Conservation (phyloP, 768 basidiomycete genomes). For the Tulasnella sp. region DNA sequence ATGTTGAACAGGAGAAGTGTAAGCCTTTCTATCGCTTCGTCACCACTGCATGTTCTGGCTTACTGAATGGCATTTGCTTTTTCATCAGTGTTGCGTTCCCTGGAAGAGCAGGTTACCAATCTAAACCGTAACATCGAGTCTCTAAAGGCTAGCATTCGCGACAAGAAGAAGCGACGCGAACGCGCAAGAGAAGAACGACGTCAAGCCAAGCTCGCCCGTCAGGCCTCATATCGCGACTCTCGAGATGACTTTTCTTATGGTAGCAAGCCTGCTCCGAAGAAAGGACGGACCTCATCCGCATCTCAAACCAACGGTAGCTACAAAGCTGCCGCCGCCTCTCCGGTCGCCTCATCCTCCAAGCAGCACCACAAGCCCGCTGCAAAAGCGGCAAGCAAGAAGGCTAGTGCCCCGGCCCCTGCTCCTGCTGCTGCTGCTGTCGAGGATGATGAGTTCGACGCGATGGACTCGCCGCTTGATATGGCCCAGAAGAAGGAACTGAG, state of each 20-base stretch:
- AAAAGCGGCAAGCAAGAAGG: slow-evolving; percentile 27
- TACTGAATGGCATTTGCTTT: background rate
- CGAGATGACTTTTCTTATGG: background rate
- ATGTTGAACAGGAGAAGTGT: slow-evolving; percentile 11
- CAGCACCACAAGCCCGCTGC: slow-evolving; percentile 4
- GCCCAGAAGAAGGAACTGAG: slow-evolving; percentile 95
- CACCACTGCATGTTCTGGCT: background rate
- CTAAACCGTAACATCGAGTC: slow-evolving; percentile 10
- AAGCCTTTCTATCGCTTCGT: background rate
- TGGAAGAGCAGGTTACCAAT: slow-evolving; percentile 3
- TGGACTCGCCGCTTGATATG: slow-evolving; percentile 55
- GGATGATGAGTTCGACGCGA: slow-evolving; percentile 38
- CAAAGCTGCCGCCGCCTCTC: background rate
- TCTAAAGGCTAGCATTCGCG: background rate
- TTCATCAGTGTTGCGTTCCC: background rate
- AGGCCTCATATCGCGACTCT: background rate
- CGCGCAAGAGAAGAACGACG: slow-evolving; percentile 15
- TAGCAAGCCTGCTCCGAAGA: slow-evolving; percentile 3
- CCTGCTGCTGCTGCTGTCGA: slow-evolving; percentile 15
- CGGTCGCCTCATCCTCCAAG: slow-evolving; percentile 12
- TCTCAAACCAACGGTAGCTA: slow-evolving; percentile 1
- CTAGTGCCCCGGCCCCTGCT: slow-evolving; percentile 26
- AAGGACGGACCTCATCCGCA: background rate
- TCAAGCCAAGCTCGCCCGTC: background rate
- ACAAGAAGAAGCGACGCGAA: slow-evolving; percentile 19